These are phyloP conservation scores for Mycosphaerella arachidis DNA, from an alignment of 2,329 filamentous ascomycete genomes.

Conservation along the genomic window DNA sequence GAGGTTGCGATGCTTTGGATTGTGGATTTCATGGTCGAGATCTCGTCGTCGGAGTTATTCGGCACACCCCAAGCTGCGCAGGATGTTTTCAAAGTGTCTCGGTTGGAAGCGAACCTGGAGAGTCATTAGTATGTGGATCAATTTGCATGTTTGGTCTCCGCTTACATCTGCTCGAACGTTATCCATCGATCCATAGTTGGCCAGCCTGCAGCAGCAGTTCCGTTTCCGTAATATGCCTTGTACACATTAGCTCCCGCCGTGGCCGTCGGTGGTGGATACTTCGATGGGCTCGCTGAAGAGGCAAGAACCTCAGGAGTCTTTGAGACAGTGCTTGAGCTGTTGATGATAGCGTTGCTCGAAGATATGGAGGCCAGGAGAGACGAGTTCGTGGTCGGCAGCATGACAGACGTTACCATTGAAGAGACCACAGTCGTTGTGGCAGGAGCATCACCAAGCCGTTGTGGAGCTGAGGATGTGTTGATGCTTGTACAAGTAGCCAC, in stretches of 20 bases:
- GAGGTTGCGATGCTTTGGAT: constrained; percentile 31
- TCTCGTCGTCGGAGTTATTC: constrained; percentile 39
- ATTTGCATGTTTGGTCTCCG: not conserved
- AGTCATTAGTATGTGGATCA: not conserved
- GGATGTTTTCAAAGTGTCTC: constrained; percentile 32
- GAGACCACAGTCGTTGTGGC: too few relatives aligned
- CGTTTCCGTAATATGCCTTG: constrained; percentile 33
- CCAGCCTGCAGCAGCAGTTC: constrained; percentile 36
- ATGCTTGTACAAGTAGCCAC: too few relatives aligned
- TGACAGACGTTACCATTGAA: too few relatives aligned
- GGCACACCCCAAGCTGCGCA: constrained; percentile 34
- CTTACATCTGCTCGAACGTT: constrained; percentile 33
- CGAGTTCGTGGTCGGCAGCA: too few relatives aligned
- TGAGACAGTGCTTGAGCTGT: not conserved
- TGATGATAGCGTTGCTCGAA: too few relatives aligned
- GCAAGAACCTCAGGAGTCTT: not conserved
- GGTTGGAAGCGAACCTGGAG: constrained; percentile 34
- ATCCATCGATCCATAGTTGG: constrained; percentile 34
- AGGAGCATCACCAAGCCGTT: too few relatives aligned
- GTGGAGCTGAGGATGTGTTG: too few relatives aligned
- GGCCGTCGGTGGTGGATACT: not conserved
- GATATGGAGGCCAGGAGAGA: too few relatives aligned
- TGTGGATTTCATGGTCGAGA: constrained; percentile 34
- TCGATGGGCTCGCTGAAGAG: not conserved
- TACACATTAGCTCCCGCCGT: constrained; percentile 14